phyloP scores from a whole-genome alignment of 371 early-diverging fungal genomes.

The Mucor saturninus region DNA sequence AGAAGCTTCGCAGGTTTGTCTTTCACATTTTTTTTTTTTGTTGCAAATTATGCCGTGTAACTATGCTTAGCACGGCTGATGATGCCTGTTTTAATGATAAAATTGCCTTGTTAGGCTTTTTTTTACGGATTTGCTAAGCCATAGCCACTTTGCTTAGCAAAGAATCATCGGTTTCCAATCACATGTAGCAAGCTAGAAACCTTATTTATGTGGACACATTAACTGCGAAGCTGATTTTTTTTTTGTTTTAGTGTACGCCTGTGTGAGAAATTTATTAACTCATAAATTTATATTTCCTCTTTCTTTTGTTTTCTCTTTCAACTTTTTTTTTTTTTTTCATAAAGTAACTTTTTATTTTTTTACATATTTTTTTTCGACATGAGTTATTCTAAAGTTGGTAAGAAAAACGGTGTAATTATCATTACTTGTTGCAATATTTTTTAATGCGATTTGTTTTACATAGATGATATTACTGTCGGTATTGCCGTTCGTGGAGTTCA shows the following conservation, averaged over 20 bases:
- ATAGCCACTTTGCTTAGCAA: not conserved
- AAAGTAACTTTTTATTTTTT: not conserved
- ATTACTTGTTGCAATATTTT: not conserved
- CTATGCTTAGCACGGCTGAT: not conserved
- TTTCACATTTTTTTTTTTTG: not conserved
- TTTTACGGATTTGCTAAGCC: not conserved
- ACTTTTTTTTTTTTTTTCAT: constrained; percentile 1
- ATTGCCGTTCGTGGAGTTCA: constrained; percentile 33
- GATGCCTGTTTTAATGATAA: not conserved
- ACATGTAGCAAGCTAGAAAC: not conserved
- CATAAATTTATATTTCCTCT: not conserved
- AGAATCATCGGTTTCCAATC: not conserved
- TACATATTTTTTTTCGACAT: not conserved
- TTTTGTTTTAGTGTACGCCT: not conserved
- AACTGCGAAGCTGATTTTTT: not conserved
- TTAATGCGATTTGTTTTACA: not conserved
- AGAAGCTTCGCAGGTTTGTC: not conserved
- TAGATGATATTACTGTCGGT: not conserved
- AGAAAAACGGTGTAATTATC: not conserved
- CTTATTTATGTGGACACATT: not conserved
- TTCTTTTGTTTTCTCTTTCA: not conserved
- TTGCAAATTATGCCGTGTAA: not conserved
- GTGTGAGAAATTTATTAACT: constrained; percentile 9
- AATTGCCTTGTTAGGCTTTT: not conserved
- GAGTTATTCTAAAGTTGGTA: constrained; percentile 5